Conservation (phyloP, 331 rosid genomes). For the Prunus yedoensis region DNA sequence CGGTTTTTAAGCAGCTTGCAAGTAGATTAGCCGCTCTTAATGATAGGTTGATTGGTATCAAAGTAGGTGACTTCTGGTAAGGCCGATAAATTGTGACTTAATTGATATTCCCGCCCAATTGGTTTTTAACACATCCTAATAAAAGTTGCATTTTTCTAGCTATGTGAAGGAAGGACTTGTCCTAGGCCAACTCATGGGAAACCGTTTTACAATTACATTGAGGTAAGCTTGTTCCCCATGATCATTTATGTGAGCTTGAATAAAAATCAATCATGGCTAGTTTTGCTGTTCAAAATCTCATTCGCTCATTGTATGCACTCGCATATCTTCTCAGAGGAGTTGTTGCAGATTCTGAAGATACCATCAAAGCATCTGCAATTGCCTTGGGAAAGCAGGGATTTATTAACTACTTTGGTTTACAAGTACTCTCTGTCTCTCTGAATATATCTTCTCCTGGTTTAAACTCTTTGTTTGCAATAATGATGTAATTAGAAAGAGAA, state of each 20-base stretch:
- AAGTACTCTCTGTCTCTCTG: conserved; percentile 50
- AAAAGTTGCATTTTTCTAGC: conserved; percentile 48
- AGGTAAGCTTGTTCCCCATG: conserved; percentile 49
- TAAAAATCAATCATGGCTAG: neutral
- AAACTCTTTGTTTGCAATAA: neutral
- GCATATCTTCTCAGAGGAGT: conserved; percentile 71
- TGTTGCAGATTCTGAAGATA: conserved; percentile 85
- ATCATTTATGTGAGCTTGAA: neutral
- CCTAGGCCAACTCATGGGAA: conserved; percentile 93
- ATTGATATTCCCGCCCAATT: conserved; percentile 2
- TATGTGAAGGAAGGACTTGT: conserved; percentile 80
- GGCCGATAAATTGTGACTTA: conserved; percentile 25
- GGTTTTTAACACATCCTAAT: conserved; percentile 22
- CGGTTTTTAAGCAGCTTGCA: conserved; percentile 82
- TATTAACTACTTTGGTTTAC: conserved; percentile 95
- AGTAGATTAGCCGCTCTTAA: conserved; percentile 82
- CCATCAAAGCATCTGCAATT: conserved; percentile 72
- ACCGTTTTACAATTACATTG: conserved; percentile 79
- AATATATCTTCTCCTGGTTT: neutral
- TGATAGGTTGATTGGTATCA: conserved; percentile 78
- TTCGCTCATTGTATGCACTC: conserved; percentile 23
- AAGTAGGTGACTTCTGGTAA: conserved; percentile 94
- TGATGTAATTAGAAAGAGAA: neutral
- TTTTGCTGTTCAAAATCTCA: conserved; percentile 8
- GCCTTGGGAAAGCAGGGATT: conserved; percentile 85